Evolutionary conservation across 2,329 filamentous ascomycete species (phyloP).

Genomic region (Tolypocladium pustulatum): DNA sequence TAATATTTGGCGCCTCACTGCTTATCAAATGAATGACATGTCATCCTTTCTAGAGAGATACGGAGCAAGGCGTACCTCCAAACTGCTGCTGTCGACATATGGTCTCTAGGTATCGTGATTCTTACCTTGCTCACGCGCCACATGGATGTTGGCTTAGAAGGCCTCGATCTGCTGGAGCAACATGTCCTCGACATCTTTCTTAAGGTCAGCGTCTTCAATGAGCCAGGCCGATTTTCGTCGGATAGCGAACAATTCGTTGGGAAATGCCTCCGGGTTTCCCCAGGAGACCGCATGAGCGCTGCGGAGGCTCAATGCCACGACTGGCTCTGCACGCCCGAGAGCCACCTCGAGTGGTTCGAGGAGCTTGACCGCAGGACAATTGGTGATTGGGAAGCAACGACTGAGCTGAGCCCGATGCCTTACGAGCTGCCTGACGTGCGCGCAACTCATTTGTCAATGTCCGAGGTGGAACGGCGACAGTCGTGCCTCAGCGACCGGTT

Average conservation of each 20-base stretch:
- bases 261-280: constrained; percentile 18
- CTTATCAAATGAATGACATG: background rate
- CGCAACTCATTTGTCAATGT: background rate
- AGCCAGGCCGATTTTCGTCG: constrained; percentile 9
- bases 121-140: constrained; percentile 23
- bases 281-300: constrained; percentile 16
- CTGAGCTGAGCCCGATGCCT: constrained; percentile 22
- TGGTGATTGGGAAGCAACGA: constrained; percentile 13
- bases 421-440: constrained; percentile 18
- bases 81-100: constrained; percentile 36
- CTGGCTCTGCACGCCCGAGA: constrained; percentile 22
- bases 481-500: background rate
- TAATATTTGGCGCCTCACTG: background rate
- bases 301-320: constrained; percentile 17
- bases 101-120: constrained; percentile 38
- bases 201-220: constrained; percentile 5
- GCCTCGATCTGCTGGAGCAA: constrained; percentile 17
- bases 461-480: background rate
- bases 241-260: constrained; percentile 18
- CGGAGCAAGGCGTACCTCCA: constrained; percentile 7
- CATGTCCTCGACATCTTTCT: constrained; percentile 11
- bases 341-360: constrained; percentile 19
- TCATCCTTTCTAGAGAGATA: constrained; percentile 27
- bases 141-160: constrained; percentile 8
- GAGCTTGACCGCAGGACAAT: constrained; percentile 18